Evolutionary conservation across 2,329 filamentous ascomycete genomes (phyloP).

Genomic region (Talaromyces sp.): DNA sequence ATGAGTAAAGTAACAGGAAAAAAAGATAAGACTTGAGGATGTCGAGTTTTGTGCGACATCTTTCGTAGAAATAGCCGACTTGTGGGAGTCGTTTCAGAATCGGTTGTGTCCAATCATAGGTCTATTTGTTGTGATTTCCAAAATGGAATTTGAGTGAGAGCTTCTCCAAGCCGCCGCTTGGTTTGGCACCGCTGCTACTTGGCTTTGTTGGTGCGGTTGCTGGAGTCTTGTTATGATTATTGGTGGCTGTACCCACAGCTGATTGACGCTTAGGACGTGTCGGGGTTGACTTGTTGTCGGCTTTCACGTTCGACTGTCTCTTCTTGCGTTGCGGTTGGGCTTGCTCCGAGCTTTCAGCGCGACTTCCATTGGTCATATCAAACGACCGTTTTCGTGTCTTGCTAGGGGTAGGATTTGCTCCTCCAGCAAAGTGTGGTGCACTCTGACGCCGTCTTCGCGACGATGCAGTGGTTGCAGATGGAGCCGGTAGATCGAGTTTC

Average conservation of each 20-base stretch:
- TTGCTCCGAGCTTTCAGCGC: constrained; percentile 1
- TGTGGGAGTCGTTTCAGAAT: background rate
- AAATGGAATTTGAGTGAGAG: constrained; percentile 4
- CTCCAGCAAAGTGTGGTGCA: background rate
- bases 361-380: constrained; percentile 10
- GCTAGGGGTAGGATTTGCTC: constrained; percentile 1
- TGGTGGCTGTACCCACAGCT: background rate
- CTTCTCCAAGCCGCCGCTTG: constrained; percentile 9
- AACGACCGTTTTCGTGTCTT: constrained; percentile 16
- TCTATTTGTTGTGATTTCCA: background rate
- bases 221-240: background rate
- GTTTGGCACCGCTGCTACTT: background rate
- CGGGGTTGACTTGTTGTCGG: background rate
- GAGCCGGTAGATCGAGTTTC: background rate
- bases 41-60: constrained; percentile 29
- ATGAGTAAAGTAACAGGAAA: background rate
- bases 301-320: constrained; percentile 8
- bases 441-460: constrained; percentile 20
- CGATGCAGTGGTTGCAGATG: background rate
- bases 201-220: background rate
- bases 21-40: background rate
- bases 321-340: constrained; percentile 12
- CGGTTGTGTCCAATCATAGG: background rate
- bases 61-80: background rate
- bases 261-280: constrained; percentile 11